Evolutionary conservation across 192 early-diverging fungal species (phyloP).

Genomic region (Backusella mclennaniae): DNA sequence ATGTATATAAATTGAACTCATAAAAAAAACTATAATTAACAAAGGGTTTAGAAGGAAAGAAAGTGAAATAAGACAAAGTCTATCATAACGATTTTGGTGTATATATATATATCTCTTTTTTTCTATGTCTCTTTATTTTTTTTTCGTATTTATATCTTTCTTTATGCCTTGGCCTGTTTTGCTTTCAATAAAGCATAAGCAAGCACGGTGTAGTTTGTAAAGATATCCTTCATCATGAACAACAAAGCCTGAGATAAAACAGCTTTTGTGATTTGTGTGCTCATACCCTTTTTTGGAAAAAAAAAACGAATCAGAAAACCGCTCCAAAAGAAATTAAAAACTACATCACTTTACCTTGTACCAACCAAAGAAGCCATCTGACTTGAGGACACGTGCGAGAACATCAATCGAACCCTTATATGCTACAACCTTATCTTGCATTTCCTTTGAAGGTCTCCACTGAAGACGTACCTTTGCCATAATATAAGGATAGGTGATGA

Average conservation of each 20-base stretch:
- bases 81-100: background rate
- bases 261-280: conserved; percentile 96
- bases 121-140: background rate
- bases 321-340: background rate
- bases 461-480: conserved; percentile 99
- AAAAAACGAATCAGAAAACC: background rate
- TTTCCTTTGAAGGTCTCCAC: conserved; percentile 78
- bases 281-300: conserved; percentile 73
- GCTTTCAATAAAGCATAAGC: conserved; percentile 1
- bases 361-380: conserved; percentile 87
- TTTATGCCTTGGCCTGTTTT: background rate
- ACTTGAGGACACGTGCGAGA: conserved; percentile 70
- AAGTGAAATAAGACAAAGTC: background rate
- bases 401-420: conserved; percentile 89
- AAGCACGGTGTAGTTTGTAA: conserved; percentile 62
- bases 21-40: background rate
- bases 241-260: conserved; percentile 97
- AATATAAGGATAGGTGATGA: conserved; percentile 93
- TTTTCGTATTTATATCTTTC: background rate
- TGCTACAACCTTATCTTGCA: conserved; percentile 45
- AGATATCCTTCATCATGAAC: conserved; percentile 94
- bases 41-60: background rate
- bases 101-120: background rate
- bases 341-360: conserved; percentile 70
- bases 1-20: background rate